Evolutionary conservation across 1,139 yeast species (phyloP), one percentile per base, ranked within the genome.

Genomic region (Diutina catenulata): DNA sequence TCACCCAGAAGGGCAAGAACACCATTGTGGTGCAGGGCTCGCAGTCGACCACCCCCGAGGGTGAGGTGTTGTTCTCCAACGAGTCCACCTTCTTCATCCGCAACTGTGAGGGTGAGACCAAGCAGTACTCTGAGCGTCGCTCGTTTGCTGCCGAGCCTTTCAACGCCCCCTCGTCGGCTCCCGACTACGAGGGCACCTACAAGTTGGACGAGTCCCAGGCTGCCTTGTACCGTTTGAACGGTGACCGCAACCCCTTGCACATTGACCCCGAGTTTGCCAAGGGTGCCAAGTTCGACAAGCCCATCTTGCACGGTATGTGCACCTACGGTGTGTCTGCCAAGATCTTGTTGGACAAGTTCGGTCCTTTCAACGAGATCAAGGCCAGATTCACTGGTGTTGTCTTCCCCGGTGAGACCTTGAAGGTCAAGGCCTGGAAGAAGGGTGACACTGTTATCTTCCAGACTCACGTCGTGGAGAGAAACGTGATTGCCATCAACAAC

Each of bases 171-270:
- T 68, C 72, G 51, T 54, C 65, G 19, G 52, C 52, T 22, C 94
- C 96, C 23, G 94, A 83, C 54, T 82, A 72, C 51, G 75, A 69
- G 44, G 57, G 61, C 37, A 74, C 68, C 38, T 71, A 75, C 51
- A 62, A 69, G 50, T 80, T 93, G n/a, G 57, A 70, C 36, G 69
- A 62, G 40, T 83, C 87, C 56, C 84, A 78, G 57, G 97, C 97
- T 40, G 86, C 95, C 11, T 62, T 88, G 44, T 91, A 91, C 66
- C 76, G 97, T 58, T 68, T 91, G 45, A 80, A 91, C 45, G 97
- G 96, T 44, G 98, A 91, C 65, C 79, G 78, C 60, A 91, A 91
- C 60, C 97, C 97, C 46, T 72, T 91, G 51, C 98, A 91, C 62
- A 80, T 91, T 56, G 97, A 91, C 60, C 96, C 97, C 27, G 68